These are phyloP conservation scores for Cadophora sp. DNA, from an alignment of 2,329 filamentous ascomycete genomes.

Conservation along the genomic window DNA sequence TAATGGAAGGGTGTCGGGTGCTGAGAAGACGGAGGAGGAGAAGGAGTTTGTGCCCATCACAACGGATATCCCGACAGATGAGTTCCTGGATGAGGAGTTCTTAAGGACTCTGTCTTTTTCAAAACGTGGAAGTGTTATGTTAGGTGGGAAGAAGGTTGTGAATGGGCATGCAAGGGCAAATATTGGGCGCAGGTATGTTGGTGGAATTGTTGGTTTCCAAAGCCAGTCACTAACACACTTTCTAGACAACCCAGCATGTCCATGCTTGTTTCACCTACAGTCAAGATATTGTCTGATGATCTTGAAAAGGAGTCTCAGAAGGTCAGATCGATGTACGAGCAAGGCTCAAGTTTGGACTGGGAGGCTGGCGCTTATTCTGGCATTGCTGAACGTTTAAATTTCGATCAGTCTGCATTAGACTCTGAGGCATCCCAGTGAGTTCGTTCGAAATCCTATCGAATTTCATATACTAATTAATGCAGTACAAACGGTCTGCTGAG, in stretches of 20 bases:
- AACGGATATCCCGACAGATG: slow-evolving; percentile 62
- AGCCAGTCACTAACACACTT: slow-evolving; percentile 2
- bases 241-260: slow-evolving; percentile 42
- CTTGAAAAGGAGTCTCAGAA: slow-evolving; percentile 46
- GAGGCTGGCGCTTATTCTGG: slow-evolving; percentile 33
- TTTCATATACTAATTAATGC: slow-evolving; percentile 31
- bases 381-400: slow-evolving; percentile 18
- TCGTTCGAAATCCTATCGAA: too few species aligned
- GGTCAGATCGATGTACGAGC: slow-evolving; percentile 47
- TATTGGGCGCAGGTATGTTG: slow-evolving; percentile 38
- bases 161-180: slow-evolving; percentile 37
- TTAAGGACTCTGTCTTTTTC: slow-evolving; percentile 65
- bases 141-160: slow-evolving; percentile 54
- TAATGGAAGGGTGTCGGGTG: slow-evolving; percentile 5
- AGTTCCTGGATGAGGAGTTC: slow-evolving; percentile 64
- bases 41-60: slow-evolving; percentile 52
- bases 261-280: slow-evolving; percentile 38
- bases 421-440: slow-evolving; percentile 9
- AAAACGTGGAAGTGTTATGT: slow-evolving; percentile 68
- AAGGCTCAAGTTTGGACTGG: slow-evolving; percentile 39
- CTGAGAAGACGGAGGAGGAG: slow-evolving; percentile 34
- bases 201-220: neutral
- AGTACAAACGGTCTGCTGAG: slow-evolving; percentile 35
- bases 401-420: neutral
- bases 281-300: slow-evolving; percentile 41